Percentiles rank a stretch among this genome's conserved stretches.
Conservation (phyloP, 352 stramenopile genomes). For the Pythium scleroteichum region DNA sequence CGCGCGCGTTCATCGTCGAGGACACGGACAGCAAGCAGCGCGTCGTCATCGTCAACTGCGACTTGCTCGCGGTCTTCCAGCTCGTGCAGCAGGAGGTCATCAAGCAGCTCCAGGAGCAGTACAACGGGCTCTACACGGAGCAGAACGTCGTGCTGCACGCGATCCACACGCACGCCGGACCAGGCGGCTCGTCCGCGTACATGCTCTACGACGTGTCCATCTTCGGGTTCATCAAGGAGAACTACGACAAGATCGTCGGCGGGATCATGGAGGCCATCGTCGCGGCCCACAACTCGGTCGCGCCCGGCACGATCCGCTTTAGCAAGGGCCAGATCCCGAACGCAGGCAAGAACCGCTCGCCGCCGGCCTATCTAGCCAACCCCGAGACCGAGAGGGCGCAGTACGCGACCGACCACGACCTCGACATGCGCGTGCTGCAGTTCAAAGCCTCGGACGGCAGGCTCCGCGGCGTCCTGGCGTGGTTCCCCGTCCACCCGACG, state of each 20-base stretch:
- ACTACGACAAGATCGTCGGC: slow-evolving; percentile 61
- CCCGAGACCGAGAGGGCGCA: slow-evolving; percentile 59
- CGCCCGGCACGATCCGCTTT: slow-evolving; percentile 37
- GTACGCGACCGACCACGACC: slow-evolving; percentile 50
- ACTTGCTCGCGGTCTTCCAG: slow-evolving; percentile 26
- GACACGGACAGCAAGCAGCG: slow-evolving; percentile 35
- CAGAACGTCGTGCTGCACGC: no score
- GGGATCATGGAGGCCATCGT: slow-evolving; percentile 68
- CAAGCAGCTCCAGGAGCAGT: no score
- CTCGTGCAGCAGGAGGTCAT: no score
- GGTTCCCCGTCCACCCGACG: slow-evolving; percentile 60
- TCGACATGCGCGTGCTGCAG: slow-evolving; percentile 46
- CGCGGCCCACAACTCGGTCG: slow-evolving; percentile 53
- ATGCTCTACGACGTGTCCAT: slow-evolving; percentile 67
- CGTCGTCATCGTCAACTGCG: slow-evolving; percentile 51
- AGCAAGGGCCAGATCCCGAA: no score
- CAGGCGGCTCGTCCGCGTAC: slow-evolving; percentile 35
- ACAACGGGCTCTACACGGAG: no score
- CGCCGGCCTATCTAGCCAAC: slow-evolving; percentile 60
- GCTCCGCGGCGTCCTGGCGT: slow-evolving; percentile 61
- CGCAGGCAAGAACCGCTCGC: no score
- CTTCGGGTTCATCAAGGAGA: slow-evolving; percentile 49
- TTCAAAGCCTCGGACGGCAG: slow-evolving; percentile 36
- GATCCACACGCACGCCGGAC: no score
- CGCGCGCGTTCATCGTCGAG: slow-evolving; percentile 65